Evolutionary conservation across 2,329 filamentous ascomycete species (phyloP).

Genomic region (Diaporthe citrichinensis): DNA sequence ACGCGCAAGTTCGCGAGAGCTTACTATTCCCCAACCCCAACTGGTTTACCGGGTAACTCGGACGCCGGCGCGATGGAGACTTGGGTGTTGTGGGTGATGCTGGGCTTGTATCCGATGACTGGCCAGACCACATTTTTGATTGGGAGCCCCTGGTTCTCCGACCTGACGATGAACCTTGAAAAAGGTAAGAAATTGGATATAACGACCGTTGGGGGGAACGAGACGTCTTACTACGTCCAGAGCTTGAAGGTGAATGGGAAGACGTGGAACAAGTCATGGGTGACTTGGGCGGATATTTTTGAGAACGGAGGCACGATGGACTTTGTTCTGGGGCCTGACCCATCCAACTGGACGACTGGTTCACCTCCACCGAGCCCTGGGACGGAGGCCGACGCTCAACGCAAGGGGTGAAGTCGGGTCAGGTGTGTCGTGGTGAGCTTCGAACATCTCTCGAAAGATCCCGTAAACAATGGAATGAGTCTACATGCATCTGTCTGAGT

Average conservation of each 20-base stretch:
- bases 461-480: too few relatives aligned
- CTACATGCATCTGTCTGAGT: too few relatives aligned
- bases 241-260: constrained; percentile 75
- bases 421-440: too few relatives aligned
- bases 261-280: constrained; percentile 74
- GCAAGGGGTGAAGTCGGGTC: background rate
- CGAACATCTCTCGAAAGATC: too few relatives aligned
- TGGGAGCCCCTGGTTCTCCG: constrained; percentile 73
- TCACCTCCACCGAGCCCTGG: constrained; percentile 73
- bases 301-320: constrained; percentile 73
- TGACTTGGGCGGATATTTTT: constrained; percentile 77
- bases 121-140: constrained; percentile 78
- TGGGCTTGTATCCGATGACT: constrained; percentile 77
- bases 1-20: constrained; percentile 71
- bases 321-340: constrained; percentile 71
- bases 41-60: constrained; percentile 77
- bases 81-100: constrained; percentile 78
- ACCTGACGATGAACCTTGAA: constrained; percentile 72
- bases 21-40: constrained; percentile 68
- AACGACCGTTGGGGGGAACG: constrained; percentile 61
- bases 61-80: constrained; percentile 82
- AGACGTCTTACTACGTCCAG: constrained; percentile 73
- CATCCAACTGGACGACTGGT: constrained; percentile 70
- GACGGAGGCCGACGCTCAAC: constrained; percentile 42
- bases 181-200: constrained; percentile 65